A percentile compares a stretch with the other conserved stretches of the same genome.
Conservation (phyloP, 2,329 filamentous ascomycete species). For the Ophiostoma sp. region DNA sequence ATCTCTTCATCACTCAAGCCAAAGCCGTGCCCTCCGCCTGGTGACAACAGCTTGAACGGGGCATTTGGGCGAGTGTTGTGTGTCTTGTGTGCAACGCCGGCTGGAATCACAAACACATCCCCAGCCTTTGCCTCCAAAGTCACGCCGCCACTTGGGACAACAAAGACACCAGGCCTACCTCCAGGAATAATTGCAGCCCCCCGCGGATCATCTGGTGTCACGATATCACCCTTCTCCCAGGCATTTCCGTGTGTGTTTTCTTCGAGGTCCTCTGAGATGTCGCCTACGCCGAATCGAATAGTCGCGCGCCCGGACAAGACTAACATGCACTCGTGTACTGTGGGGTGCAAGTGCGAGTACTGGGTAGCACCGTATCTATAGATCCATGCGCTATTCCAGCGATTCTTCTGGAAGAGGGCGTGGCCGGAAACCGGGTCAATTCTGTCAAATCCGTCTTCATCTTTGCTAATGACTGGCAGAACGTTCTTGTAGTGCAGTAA, state of each 20-base stretch:
- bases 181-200: background rate
- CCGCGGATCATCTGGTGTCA: background rate
- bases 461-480: background rate
- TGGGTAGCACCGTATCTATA: conserved; percentile 3
- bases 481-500: background rate
- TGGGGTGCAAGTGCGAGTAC: background rate
- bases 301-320: background rate
- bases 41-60: background rate
- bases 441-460: background rate
- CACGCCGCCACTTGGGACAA: background rate
- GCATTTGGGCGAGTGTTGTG: background rate
- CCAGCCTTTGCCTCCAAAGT: background rate
- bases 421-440: background rate
- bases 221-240: background rate
- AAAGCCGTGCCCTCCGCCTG: background rate
- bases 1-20: background rate
- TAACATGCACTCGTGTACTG: background rate
- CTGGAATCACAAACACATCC: background rate
- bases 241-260: background rate
- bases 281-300: background rate
- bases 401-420: background rate
- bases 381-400: background rate
- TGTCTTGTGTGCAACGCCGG: background rate
- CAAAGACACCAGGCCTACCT: background rate
- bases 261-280: background rate